phyloP scores from a whole-genome alignment of 192 early-diverging fungal genomes.

The Coemansia asiatica region DNA sequence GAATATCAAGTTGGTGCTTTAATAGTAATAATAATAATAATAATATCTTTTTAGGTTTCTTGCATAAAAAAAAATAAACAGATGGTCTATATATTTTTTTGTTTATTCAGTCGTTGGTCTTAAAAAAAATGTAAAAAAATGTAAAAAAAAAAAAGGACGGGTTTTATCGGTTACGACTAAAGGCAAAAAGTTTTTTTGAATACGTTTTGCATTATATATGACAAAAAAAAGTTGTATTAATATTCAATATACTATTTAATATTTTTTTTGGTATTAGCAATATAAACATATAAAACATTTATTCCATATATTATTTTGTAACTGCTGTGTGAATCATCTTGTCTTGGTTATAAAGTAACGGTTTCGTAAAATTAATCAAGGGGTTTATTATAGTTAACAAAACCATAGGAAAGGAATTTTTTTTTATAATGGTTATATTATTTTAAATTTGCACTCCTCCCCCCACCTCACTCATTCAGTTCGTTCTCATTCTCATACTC shows the following conservation, averaged over 20 bases:
- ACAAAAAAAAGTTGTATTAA: too few species aligned
- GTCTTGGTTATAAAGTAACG: neutral
- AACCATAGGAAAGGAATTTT: neutral
- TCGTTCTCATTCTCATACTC: too few species aligned
- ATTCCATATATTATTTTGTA: too few species aligned
- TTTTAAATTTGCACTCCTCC: too few species aligned
- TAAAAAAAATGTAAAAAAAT: neutral
- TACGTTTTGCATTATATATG: neutral
- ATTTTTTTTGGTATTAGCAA: too few species aligned
- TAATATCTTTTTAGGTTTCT: too few species aligned
- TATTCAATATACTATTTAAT: too few species aligned
- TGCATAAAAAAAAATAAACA: neutral
- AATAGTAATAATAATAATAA: too few species aligned
- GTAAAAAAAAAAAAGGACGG: neutral
- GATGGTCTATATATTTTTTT: neutral
- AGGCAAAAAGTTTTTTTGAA: neutral
- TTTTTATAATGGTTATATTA: too few species aligned
- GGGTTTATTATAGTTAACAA: too few species aligned
- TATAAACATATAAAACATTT: too few species aligned
- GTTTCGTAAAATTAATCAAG: neutral
- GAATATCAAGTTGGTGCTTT: neutral
- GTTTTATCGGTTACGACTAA: neutral
- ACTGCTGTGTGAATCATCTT: neutral
- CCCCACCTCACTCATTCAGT: too few species aligned
- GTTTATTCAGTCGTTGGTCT: neutral